Evolutionary conservation across 2,329 filamentous ascomycete genomes (phyloP).

Genomic region (Aureobasidium sp.): DNA sequence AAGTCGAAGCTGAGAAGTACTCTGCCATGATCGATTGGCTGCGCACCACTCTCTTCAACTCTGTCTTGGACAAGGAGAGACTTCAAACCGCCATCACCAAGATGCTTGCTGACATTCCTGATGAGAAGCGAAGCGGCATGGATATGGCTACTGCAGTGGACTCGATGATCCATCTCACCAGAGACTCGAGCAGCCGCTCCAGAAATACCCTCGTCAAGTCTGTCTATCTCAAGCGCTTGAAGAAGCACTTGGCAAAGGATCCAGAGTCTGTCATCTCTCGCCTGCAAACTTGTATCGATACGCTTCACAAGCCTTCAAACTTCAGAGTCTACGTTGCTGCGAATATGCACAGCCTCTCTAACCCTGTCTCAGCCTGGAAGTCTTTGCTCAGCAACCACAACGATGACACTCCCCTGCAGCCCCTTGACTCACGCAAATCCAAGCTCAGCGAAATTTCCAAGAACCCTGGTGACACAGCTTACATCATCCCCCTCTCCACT

Average conservation of each 20-base stretch:
- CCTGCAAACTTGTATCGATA: slow-evolving; percentile 68
- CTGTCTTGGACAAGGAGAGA: slow-evolving; percentile 71
- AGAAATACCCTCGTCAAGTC: slow-evolving; percentile 79
- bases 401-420: slow-evolving; percentile 50
- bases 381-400: slow-evolving; percentile 50
- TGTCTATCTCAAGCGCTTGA: slow-evolving; percentile 77
- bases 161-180: slow-evolving; percentile 72
- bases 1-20: slow-evolving; percentile 86
- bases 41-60: slow-evolving; percentile 77
- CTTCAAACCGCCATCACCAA: slow-evolving; percentile 63
- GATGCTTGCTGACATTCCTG: slow-evolving; percentile 83
- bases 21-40: slow-evolving; percentile 75
- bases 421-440: slow-evolving; percentile 62
- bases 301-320: slow-evolving; percentile 77
- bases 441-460: slow-evolving; percentile 70
- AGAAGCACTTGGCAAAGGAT: slow-evolving; percentile 70
- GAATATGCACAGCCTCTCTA: slow-evolving; percentile 64
- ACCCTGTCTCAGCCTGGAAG: slow-evolving; percentile 76
- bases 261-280: slow-evolving; percentile 65
- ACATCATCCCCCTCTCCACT: slow-evolving; percentile 82
- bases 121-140: slow-evolving; percentile 79
- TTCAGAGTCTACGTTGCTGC: slow-evolving; percentile 79
- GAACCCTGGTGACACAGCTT: slow-evolving; percentile 65
- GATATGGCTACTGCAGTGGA: slow-evolving; percentile 57
- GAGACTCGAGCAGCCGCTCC: slow-evolving; percentile 67